Base-by-base conservation (phyloP, 2,329 filamentous ascomycete genomes). In the Monosporascus sp. region DNA sequence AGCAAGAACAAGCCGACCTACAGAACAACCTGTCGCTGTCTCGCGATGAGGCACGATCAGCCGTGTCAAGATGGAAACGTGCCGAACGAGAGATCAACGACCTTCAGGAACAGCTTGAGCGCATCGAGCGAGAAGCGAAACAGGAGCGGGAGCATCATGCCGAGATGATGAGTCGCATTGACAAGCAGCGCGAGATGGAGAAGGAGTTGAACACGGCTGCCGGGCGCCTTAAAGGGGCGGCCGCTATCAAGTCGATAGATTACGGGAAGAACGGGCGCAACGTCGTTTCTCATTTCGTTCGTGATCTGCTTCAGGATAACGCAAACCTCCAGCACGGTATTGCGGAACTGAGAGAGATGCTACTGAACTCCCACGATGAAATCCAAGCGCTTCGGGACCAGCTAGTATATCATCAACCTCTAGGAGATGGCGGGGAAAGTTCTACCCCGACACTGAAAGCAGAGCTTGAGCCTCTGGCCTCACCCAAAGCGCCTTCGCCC, bases 261-360 rank as follows among this genome's bases (percentile, higher is more conserved):
- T 78, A 80, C 3, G 78, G 81, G 31, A 81, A 82, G 60, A 76
- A 75, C 52, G 79, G 82, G 9, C 84, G 78, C 56, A 85, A 78
- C 54, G 90, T 96, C 38, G 90, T 97, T n/a, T 92, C 90, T 20
- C 90, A 95, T 66, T 97, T 99, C 63, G 94, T 99, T 52, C 91
- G 92, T 61, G 94, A 97, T 68, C 89, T 99, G 52, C 77, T 99
- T 19, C 87, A 96, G 64, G 94, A 99, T 69, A 99, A 99, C 66
- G 91, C 92, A 9, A 96, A 91, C 62, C 76, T 99, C 45, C 94
- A 99, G 69, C 81, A 94, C 58, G 91, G 91, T 17, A 95, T 97
- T 55, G 84, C 92, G 50, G 94, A 99, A 73, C 75, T 99, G 48
- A 82, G 92, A 19, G 92, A 96, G 67, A 86, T 99, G 84, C 79